A percentile compares a stretch with the other conserved stretches of the same genome.
Conservation (phyloP, 768 basidiomycete genomes). For the Pleurotus pulmonarius region DNA sequence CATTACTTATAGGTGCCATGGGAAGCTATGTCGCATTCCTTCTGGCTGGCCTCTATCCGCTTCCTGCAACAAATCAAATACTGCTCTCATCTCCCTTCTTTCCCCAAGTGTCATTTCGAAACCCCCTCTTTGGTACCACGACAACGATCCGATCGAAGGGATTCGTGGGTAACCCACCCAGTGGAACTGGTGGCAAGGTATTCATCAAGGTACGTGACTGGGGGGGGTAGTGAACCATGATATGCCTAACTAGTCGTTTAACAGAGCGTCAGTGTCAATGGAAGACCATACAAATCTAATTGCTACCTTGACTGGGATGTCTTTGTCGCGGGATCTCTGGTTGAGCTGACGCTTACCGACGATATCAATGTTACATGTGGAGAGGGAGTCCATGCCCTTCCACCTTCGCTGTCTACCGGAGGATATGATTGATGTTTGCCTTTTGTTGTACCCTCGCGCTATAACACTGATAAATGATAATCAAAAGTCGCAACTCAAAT, state of each 20-base stretch:
- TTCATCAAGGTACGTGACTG: conserved; percentile 46
- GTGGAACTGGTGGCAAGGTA: conserved; percentile 50
- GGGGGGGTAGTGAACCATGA: neutral
- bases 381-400: conserved; percentile 38
- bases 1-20: conserved; percentile 47
- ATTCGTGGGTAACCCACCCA: conserved; percentile 47
- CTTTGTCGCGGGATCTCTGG: conserved; percentile 44
- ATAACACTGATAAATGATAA: no score
- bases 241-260: neutral
- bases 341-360: conserved; percentile 53
- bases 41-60: conserved; percentile 56
- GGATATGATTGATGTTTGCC: conserved; percentile 37
- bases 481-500: no score
- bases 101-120: conserved; percentile 55
- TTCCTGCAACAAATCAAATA: conserved; percentile 59
- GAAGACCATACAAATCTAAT: conserved; percentile 54
- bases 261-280: conserved; percentile 56
- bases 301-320: conserved; percentile 67
- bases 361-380: conserved; percentile 54
- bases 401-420: conserved; percentile 62
- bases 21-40: conserved; percentile 57
- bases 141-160: conserved; percentile 49
- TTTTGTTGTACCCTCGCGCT: no score
- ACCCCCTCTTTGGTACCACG: conserved; percentile 52
- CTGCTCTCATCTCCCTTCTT: conserved; percentile 62